These are phyloP conservation scores for Termitomyces sp. DNA, from an alignment of 768 basidiomycete genomes.

Conservation along the genomic window DNA sequence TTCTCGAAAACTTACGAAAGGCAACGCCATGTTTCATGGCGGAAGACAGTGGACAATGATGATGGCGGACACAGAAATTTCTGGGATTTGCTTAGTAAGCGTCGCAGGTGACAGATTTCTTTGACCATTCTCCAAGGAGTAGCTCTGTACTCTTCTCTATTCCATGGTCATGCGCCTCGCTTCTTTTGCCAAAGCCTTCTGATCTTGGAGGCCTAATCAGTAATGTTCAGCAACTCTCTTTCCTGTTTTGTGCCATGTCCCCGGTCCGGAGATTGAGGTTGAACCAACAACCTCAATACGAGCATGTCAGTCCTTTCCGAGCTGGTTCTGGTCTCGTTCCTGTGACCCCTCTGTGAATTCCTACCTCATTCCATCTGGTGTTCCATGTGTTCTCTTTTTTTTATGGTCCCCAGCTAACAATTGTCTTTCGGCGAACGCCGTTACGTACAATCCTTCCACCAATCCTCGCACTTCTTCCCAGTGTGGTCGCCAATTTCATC, in stretches of 20 bases:
- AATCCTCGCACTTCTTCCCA: conserved; percentile 10
- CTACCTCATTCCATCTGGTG: not conserved
- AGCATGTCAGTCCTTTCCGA: not conserved
- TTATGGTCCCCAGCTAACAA: conserved; percentile 8
- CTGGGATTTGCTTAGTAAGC: conserved; percentile 15
- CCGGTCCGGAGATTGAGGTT: not conserved
- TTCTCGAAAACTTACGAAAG: conserved; percentile 89
- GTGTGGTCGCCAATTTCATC: not conserved
- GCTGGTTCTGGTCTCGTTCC: not conserved
- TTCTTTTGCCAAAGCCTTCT: not conserved
- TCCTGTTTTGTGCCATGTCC: not conserved
- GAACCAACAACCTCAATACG: not conserved
- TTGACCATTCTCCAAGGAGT: conserved; percentile 2
- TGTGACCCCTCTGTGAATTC: conserved; percentile 5
- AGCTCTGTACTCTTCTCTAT: not conserved
- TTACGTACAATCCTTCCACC: conserved; percentile 5
- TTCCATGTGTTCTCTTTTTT: conserved; percentile 10
- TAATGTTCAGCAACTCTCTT: not conserved
- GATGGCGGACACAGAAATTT: conserved; percentile 9
- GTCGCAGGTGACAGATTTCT: not conserved
- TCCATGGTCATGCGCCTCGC: not conserved
- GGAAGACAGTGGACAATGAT: not conserved
- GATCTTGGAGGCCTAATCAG: not conserved
- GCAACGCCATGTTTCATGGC: conserved; percentile 93
- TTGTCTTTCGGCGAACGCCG: conserved; percentile 14